Evolutionary conservation across 768 basidiomycete species (phyloP), one percentile per base, ranked within the genome.

Genomic region (Hypholoma sublateritium): DNA sequence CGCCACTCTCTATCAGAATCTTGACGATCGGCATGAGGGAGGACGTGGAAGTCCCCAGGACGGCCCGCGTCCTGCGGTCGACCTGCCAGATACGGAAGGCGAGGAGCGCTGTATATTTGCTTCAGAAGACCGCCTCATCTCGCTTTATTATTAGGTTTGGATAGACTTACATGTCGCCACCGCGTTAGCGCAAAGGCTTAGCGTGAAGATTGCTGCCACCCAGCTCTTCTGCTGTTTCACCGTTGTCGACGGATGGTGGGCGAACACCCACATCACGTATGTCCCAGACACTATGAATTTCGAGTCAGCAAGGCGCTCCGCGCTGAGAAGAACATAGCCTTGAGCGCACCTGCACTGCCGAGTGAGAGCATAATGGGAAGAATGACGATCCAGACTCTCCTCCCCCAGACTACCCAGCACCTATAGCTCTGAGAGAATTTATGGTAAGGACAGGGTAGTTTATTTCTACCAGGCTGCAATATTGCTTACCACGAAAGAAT

Each of bases 211-310:
- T 13, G 58, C 58, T 3, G 53, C 53, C 13, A 55, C 58, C 58
- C 53, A 55, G 50, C 53, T 55, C 22, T 55, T 55, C 34, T 55
- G 46, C 42, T 55, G 21, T 48, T 55, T 59, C 6, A 59, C 53
- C 5, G 53, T 55, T 1, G 53, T 59, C 19, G 36, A 25, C 1
- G 58, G 58, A 16, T 52, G 47, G 34, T 59, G 53, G 4, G 53
- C 53, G 44, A 59, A 55, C 11, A 55, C 43, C 58, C 58, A 59
- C 48, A 59, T 59, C 9, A 59, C 53, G 36, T 59, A 55, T 14
- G 53, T 55, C 14, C 53, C 58, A 11, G 53, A 59, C 7, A 51
- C 58, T 59, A 24, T 9, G 28, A 32, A 3, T 7, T 32, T 2
- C 9, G 35, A 19, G 32, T 22, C 13, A 35, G 19, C 5, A 22